These are phyloP conservation scores for Tephrocybe sp. DNA, from an alignment of 768 basidiomycete genomes.

Conservation along the genomic window DNA sequence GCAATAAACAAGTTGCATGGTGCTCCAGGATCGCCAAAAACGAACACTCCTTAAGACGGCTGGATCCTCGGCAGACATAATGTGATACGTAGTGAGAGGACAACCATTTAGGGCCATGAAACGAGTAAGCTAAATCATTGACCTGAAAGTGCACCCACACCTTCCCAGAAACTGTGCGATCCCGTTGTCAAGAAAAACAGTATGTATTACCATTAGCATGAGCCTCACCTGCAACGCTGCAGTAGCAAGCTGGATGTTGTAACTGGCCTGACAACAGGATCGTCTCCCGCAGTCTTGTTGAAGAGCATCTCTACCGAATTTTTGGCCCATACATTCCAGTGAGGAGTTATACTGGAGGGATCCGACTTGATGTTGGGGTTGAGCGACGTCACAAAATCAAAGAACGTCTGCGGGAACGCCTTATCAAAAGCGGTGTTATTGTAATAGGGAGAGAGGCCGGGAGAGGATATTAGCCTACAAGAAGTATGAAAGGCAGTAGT, in stretches of 20 bases:
- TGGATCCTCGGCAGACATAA: too few relatives aligned
- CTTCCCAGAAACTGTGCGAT: slow-evolving; percentile 25
- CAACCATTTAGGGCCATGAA: too few relatives aligned
- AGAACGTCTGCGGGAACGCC: slow-evolving; percentile 36
- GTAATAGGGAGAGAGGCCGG: too few relatives aligned
- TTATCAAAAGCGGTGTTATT: slow-evolving; percentile 22
- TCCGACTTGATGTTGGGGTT: slow-evolving; percentile 31
- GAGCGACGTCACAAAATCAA: slow-evolving; percentile 31
- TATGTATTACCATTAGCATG: not conserved
- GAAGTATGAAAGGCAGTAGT: too few relatives aligned
- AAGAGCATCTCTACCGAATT: slow-evolving; percentile 42
- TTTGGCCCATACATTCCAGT: slow-evolving; percentile 27
- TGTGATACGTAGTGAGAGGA: too few relatives aligned
- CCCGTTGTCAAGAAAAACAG: not conserved
- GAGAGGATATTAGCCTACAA: too few relatives aligned
- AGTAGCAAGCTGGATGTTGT: slow-evolving; percentile 27
- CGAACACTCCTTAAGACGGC: too few relatives aligned
- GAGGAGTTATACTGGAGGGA: slow-evolving; percentile 32
- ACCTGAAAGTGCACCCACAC: slow-evolving; percentile 19
- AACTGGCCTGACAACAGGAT: slow-evolving; percentile 26
- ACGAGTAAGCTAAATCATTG: slow-evolving; percentile 13
- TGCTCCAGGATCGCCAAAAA: too few relatives aligned
- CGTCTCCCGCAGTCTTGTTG: slow-evolving; percentile 31
- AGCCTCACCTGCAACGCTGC: slow-evolving; percentile 31
- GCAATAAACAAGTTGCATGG: too few relatives aligned